Conservation (phyloP, 768 basidiomycete species). For the Ramaria sp. region DNA sequence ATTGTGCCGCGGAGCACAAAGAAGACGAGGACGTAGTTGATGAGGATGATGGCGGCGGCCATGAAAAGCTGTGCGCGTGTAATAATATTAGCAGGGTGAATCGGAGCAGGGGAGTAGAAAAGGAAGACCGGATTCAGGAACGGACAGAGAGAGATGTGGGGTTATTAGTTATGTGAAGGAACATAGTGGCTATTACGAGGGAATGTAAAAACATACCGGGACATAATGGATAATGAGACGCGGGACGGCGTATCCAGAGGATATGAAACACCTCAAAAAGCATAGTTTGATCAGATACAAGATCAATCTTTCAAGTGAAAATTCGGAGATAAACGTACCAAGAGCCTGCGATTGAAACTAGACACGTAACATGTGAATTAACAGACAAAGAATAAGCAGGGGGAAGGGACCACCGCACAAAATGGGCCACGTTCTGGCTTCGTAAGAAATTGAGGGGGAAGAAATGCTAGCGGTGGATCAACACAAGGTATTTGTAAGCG, state of each 20-base stretch:
- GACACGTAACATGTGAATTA: background rate
- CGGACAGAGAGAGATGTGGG: no score
- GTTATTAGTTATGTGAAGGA: no score
- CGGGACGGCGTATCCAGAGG: background rate
- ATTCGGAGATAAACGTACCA: background rate
- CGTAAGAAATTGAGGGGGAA: background rate
- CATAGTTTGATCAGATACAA: no score
- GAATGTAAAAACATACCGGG: no score
- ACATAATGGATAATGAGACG: slow-evolving; percentile 4
- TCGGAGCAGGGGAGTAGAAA: no score
- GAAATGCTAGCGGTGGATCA: background rate
- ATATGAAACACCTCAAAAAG: slow-evolving; percentile 4
- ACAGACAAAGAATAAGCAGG: background rate
- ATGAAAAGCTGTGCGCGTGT: background rate
- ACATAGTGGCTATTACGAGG: no score
- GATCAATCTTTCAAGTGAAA: background rate
- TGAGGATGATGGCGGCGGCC: slow-evolving; percentile 1
- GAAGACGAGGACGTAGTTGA: slow-evolving; percentile 4
- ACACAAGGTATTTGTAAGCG: background rate
- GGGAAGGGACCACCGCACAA: background rate
- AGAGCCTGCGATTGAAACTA: slow-evolving; percentile 1
- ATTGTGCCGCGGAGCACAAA: slow-evolving; percentile 5
- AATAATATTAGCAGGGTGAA: no score
- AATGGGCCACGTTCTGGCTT: slow-evolving; percentile 1
- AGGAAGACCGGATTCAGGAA: no score